Percentiles rank a stretch among this genome's conserved stretches.
Evolutionary conservation across 768 basidiomycete genomes (phyloP).

Genomic region (Trametes coccinea): DNA sequence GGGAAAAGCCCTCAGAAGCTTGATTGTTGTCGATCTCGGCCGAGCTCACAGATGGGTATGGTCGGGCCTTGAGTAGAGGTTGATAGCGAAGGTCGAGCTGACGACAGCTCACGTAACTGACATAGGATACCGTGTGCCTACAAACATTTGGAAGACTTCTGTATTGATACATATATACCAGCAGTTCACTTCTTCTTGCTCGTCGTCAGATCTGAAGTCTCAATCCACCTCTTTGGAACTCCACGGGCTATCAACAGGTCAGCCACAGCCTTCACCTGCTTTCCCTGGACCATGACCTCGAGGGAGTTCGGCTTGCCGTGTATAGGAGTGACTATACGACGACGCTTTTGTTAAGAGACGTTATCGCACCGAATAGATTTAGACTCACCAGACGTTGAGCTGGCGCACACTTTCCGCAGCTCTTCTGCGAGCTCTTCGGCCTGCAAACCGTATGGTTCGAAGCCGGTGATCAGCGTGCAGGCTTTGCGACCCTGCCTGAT

Average conservation of each 20-base stretch:
- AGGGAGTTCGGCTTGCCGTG: slow-evolving; percentile 56
- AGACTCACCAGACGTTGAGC: slow-evolving; percentile 69
- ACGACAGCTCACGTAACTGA: not conserved
- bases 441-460: slow-evolving; percentile 73
- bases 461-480: slow-evolving; percentile 73
- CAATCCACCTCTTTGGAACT: slow-evolving; percentile 83
- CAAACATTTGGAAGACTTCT: not conserved
- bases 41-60: not conserved
- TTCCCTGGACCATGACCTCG: slow-evolving; percentile 86
- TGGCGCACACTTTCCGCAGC: slow-evolving; percentile 73
- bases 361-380: not conserved
- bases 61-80: not conserved
- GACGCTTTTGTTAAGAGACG: not conserved
- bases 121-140: not conserved
- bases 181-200: slow-evolving; percentile 43
- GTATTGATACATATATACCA: not conserved
- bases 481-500: slow-evolving; percentile 77
- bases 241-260: slow-evolving; percentile 70
- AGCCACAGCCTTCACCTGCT: slow-evolving; percentile 65
- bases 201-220: slow-evolving; percentile 44
- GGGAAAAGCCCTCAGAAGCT: too few relatives aligned
- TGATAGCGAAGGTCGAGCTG: not conserved
- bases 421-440: slow-evolving; percentile 79
- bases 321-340: slow-evolving; percentile 54
- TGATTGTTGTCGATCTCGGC: not conserved